phyloP scores from a whole-genome alignment of 805 yeast species.

The Candida bentonensis region DNA sequence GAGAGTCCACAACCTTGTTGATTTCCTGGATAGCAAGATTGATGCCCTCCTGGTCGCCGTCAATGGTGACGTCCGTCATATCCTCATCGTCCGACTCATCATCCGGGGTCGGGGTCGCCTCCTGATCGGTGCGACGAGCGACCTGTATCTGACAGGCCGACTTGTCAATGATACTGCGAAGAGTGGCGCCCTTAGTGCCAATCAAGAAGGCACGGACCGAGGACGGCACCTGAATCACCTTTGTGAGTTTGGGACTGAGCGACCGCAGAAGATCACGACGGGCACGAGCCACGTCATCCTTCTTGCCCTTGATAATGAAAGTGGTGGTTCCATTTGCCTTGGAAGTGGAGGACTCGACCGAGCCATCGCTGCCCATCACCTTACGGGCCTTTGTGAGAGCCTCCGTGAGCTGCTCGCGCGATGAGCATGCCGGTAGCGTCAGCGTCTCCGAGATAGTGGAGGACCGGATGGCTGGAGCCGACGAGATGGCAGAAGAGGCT shows the following conservation, averaged over 20 bases:
- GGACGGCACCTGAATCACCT: constrained; percentile 57
- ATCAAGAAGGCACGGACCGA: constrained; percentile 64
- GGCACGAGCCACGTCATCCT: constrained; percentile 51
- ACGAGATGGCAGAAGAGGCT: constrained; percentile 15
- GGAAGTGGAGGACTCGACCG: constrained; percentile 73
- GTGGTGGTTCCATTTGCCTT: constrained; percentile 65
- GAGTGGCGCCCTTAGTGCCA: constrained; percentile 73
- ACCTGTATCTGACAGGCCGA: constrained; percentile 62
- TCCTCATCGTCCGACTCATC: constrained; percentile 48
- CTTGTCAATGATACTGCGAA: constrained; percentile 62
- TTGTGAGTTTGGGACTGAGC: constrained; percentile 58
- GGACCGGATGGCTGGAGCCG: constrained; percentile 37
- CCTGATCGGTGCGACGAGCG: constrained; percentile 21
- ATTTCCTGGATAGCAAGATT: constrained; percentile 58
- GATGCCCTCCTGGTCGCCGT: constrained; percentile 79
- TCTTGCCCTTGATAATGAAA: constrained; percentile 66
- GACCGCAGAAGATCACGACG: constrained; percentile 62
- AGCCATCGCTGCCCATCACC: constrained; percentile 34
- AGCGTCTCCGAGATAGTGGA: constrained; percentile 66
- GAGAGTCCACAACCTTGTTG: constrained; percentile 57
- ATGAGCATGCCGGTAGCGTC: constrained; percentile 56
- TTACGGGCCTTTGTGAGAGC: constrained; percentile 50
- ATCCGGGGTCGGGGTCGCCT: constrained; percentile 16
- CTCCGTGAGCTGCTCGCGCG: constrained; percentile 56
- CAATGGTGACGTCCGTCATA: constrained; percentile 47